Base-by-base conservation (phyloP, 352 stramenopile species). In the Globisporangium solare region DNA sequence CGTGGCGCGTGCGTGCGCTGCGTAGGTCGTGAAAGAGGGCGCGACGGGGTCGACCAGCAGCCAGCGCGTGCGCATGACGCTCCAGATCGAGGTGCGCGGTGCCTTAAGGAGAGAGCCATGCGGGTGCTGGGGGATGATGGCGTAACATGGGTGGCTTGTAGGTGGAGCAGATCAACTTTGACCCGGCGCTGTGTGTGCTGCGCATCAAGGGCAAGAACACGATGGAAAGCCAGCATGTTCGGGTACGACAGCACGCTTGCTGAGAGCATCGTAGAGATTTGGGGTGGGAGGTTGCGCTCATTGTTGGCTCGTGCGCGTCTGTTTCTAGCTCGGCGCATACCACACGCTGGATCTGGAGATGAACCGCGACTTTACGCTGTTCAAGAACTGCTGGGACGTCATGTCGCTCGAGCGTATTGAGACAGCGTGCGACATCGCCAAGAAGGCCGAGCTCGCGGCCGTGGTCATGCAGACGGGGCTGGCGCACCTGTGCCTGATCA, bases 401-500 rank as follows among this genome's bases (percentile, higher is more conserved):
- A 96, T 99, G 68, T 97, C 90, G 56, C 70, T 99, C 37, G 96
- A 99, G 74, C 79, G 96, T 43, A 96, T 99, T 31, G 89, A 99
- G 14, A 96, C 90, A 63, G 94, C 95, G 21, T 97, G 82, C 55
- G 89, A 98, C 73, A 96, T 98, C 27, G 79, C 95, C 48, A 95
- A 95, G 67, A 79, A 94, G 58, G 96, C 97, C 6, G 95, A 99
- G 62, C 73, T 99, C 18, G 97, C 96, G 14, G 95, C 93, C 43
- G 86, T 99, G 42, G 95, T 99, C 2, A 98, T 99, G 95, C 85
- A 97, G 69, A 76, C 81, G 2, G 97, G 96, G 6, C 71, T 99
- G 14, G 96, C 95, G 22, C 94, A 99, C 69, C 66, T 99, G 31
- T 99, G 96, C 71, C 74, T 99, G n/a, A 96, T 99, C 37, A 98